Evolutionary conservation across 768 basidiomycete genomes (phyloP), one percentile per base, ranked within the genome.

Genomic region (Lactarius vividus): DNA sequence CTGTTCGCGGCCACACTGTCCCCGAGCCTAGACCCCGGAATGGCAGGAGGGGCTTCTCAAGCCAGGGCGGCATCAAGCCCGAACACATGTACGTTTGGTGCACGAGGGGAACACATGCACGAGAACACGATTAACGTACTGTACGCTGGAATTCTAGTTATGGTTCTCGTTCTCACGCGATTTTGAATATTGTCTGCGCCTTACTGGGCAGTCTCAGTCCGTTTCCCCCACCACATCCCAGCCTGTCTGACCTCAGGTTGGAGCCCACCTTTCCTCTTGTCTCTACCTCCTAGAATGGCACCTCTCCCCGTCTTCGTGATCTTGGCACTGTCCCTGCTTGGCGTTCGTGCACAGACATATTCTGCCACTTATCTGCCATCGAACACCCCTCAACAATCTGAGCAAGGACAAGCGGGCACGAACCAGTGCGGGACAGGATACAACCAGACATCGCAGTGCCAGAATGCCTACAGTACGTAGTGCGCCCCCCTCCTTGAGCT

Each of bases 401-500:
- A 89, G 71, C 72, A 80, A 53, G 88, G 86, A 26, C 89, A 88
- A 73, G 64, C 80, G 11, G 87, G 86, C 18, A 86, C 85, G 16
- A 88, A 90, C 74, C 76, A 81, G 63, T 94, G 91, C 73, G 87
- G 86, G 10, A 80, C 82, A 3, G 77, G 74, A 20, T 74, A 78
- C 59, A 83, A 79, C 73, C 86, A 85, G 74, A 79, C 76, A 3
- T 87, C 87, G 4, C 74, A 76, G 63, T 93, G 91, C 75, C 91
- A 92, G 72, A 86, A 86, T 68, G 83, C 81, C 13, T 87, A 82
- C 73, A 65, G 87, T 85, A 73, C 67, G 84, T 74, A 29, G n/a
- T 11, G 18, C 28, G 29, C 16, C 37, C 13, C 29, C 7, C 13
- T 31, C 11, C 31, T 13, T 28, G 18, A 8, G 13, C 20, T 13